phyloP scores from a whole-genome alignment of 257 asterid genomes.

The Nicotiana benthamiana region DNA sequence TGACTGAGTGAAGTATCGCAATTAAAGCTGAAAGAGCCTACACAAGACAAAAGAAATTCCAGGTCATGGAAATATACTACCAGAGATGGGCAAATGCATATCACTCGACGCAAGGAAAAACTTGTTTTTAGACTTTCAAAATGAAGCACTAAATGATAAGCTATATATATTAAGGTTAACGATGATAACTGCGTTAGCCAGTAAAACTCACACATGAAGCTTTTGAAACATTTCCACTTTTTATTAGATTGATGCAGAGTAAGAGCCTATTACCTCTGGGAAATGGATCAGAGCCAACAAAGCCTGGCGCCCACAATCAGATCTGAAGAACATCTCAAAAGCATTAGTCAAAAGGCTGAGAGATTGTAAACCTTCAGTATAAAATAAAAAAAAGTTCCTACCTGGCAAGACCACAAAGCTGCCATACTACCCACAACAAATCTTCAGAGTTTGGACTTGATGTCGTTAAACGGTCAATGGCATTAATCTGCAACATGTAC shows the following conservation, averaged over 20 bases:
- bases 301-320: conserved; percentile 94
- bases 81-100: neutral
- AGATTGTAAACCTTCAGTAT: neutral
- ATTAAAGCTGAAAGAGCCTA: conserved; percentile 77
- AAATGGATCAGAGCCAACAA: conserved; percentile 75
- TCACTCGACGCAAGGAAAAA: neutral
- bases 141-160: neutral
- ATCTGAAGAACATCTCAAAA: conserved; percentile 44
- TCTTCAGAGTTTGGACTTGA: conserved; percentile 77
- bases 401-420: conserved; percentile 91
- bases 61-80: conserved; percentile 6
- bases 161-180: neutral
- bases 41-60: conserved; percentile 10
- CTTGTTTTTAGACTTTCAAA: neutral
- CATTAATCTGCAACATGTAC: conserved; percentile 44
- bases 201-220: neutral
- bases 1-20: conserved; percentile 65
- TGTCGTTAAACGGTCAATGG: conserved; percentile 61
- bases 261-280: conserved; percentile 62
- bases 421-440: conserved; percentile 91
- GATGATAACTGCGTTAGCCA: neutral
- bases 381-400: conserved; percentile 20
- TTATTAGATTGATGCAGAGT: neutral
- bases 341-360: neutral
- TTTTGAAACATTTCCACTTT: neutral